Percentiles rank a stretch among this genome's conserved stretches.
phyloP scores from a whole-genome alignment of 257 asterid species.

The Eucommia ulmoides region DNA sequence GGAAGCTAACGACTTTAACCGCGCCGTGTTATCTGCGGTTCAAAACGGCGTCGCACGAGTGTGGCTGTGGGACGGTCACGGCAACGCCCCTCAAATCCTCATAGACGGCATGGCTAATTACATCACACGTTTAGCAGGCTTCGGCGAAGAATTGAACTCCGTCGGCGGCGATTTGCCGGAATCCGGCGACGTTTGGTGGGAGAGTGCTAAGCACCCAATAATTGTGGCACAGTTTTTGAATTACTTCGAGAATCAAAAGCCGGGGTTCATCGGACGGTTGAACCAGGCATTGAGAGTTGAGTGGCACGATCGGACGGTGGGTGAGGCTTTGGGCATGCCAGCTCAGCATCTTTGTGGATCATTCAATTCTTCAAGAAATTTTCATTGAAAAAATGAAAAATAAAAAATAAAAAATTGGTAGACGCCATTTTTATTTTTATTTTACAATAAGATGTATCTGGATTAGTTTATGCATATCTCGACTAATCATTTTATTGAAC shows the following conservation, averaged over 20 bases:
- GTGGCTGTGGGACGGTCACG: conserved; percentile 52
- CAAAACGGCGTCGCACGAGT: conserved; percentile 32
- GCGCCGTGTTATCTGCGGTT: conserved; percentile 18
- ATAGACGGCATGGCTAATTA: conserved; percentile 49
- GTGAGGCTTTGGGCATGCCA: conserved; percentile 29
- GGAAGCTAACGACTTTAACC: conserved; percentile 19
- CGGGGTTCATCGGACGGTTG: conserved; percentile 53
- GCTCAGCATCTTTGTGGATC: conserved; percentile 20
- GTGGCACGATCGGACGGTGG: conserved; percentile 39
- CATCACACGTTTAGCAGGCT: conserved; percentile 6
- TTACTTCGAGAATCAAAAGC: conserved; percentile 24
- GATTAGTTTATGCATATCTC: no score
- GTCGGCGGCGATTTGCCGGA: neutral
- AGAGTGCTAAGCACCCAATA: conserved; percentile 9
- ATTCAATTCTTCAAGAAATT: conserved; percentile 8
- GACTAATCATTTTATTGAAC: no score
- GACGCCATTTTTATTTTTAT: no score
- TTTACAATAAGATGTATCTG: no score
- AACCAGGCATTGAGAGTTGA: conserved; percentile 41
- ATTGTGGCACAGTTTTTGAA: conserved; percentile 34
- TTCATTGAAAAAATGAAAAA: no score
- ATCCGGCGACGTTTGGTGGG: conserved; percentile 17
- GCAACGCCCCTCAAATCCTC: conserved; percentile 23
- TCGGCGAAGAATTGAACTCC: neutral
- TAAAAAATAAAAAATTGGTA: no score